Evolutionary conservation across 2,329 filamentous ascomycete species (phyloP), one percentile per base, ranked within the genome.

Genomic region (Fusarium kyushuense): DNA sequence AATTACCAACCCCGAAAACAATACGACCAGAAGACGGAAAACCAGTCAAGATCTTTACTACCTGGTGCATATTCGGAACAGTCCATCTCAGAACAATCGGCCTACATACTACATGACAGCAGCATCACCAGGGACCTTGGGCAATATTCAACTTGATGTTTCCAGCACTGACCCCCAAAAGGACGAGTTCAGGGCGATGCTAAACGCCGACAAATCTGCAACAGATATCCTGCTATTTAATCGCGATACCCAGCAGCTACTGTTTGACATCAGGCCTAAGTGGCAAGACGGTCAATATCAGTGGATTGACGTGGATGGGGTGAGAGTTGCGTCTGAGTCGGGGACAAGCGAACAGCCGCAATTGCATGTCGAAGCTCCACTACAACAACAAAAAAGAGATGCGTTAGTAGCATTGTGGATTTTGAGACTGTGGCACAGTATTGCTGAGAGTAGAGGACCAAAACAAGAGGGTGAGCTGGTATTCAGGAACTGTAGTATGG

Each of bases 61-160:
- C 29, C 49, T 70, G 2, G 67, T 57, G 0, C 65, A 65, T 16
- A 56, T 60, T 6, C 32, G 5, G 14, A 38, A 30, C 3, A 42
- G 43, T 0, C 19, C 54, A 10, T 54, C 54, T 46, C 52, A 16
- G 13, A 42, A 43, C 1, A 25, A 62, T 40, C 13, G 54, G 6
- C 59, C 45, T 4, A 25, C 33, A 3, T 68, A 67, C 14, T 70
- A 68, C 8, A 47, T 70, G 6, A 70, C 67, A 9, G 46, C 67
- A 35, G 59, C 58, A 11, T 61, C 67, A 1, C 19, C 59, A 3
- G 55, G 41, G 1, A 42, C 57, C 1, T 17, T 68, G 17, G 67
- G 67, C 0, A 70, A 70, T n/a, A 12, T 70, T 3, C 41, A 61
- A 4, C 17, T 70, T 4, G 30, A 56, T 1, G 10, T 57, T 0